Conservation (phyloP, 208 protist species). For the Leishmania aethiopica region DNA sequence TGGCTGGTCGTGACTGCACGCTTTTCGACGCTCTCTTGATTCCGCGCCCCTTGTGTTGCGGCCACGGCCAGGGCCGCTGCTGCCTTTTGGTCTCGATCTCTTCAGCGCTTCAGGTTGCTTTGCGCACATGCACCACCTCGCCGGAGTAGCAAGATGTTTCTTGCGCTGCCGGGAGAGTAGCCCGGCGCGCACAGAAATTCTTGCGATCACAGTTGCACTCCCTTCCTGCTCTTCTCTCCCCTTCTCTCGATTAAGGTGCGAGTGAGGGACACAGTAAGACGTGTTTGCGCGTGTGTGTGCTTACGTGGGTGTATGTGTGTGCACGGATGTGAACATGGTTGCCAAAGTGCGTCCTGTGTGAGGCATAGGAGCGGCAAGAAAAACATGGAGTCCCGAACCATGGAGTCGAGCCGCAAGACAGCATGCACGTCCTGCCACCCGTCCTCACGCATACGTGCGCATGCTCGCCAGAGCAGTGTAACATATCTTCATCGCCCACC, state of each 20-base stretch:
- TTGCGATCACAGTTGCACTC: neutral
- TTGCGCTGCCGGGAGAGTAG: neutral
- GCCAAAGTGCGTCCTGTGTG: neutral
- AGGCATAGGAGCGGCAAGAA: neutral
- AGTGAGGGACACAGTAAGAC: constrained; percentile 10
- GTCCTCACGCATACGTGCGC: neutral
- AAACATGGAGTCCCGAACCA: neutral
- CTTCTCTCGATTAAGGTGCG: neutral
- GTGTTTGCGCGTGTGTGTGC: neutral
- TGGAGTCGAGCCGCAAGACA: neutral
- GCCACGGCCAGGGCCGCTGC: neutral
- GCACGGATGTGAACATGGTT: neutral
- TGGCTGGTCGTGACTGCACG: neutral
- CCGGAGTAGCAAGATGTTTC: neutral
- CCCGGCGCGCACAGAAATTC: too few species aligned
- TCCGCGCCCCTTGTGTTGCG: neutral
- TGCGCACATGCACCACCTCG: neutral
- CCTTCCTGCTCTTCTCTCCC: neutral
- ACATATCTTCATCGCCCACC: neutral
- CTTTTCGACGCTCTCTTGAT: neutral
- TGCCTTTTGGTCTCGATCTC: neutral
- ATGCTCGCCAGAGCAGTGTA: neutral
- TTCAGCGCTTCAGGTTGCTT: neutral
- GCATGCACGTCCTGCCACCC: neutral
- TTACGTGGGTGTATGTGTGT: constrained; percentile 4